Evolutionary conservation across 441 rosid genomes (phyloP).

Genomic region (Eruca vesicaria): DNA sequence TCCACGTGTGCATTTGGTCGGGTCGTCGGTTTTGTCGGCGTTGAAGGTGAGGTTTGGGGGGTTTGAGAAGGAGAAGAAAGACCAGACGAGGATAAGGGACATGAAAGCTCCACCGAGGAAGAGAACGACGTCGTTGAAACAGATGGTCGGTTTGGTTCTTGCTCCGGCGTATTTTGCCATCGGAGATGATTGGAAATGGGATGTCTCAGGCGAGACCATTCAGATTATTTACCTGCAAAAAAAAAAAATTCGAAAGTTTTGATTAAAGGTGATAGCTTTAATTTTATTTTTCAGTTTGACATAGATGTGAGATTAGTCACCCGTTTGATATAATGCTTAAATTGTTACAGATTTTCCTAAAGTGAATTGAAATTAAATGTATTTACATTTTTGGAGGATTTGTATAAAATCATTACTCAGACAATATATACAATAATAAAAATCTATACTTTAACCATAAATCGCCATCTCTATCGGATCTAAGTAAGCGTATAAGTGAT

Average conservation of each 20-base stretch:
- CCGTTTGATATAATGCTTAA: background rate
- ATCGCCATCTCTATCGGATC: background rate
- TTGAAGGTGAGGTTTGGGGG: conserved; percentile 12
- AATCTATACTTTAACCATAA: background rate
- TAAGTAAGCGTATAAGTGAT: background rate
- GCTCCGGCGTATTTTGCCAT: conserved; percentile 52
- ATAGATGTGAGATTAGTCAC: conserved; percentile 6
- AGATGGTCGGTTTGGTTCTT: conserved; percentile 33
- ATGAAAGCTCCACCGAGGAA: conserved; percentile 60
- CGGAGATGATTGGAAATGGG: conserved; percentile 33
- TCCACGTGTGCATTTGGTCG: conserved; percentile 24
- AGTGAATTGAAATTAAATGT: background rate
- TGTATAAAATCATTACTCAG: background rate
- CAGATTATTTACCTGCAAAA: background rate
- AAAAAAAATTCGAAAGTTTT: background rate
- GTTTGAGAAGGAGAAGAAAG: conserved; percentile 53
- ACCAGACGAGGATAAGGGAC: conserved; percentile 62
- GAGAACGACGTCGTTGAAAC: conserved; percentile 43
- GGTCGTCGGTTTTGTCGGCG: conserved; percentile 14
- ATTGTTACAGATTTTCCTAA: background rate
- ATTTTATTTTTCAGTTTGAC: background rate
- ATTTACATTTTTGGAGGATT: background rate
- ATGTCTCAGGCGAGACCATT: conserved; percentile 42
- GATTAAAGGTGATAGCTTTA: background rate
- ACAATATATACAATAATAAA: background rate